A percentile compares a stretch with the other conserved stretches of the same genome.
phyloP scores from a whole-genome alignment of 2,329 filamentous ascomycete species.

The Fusarium verticillioides region DNA sequence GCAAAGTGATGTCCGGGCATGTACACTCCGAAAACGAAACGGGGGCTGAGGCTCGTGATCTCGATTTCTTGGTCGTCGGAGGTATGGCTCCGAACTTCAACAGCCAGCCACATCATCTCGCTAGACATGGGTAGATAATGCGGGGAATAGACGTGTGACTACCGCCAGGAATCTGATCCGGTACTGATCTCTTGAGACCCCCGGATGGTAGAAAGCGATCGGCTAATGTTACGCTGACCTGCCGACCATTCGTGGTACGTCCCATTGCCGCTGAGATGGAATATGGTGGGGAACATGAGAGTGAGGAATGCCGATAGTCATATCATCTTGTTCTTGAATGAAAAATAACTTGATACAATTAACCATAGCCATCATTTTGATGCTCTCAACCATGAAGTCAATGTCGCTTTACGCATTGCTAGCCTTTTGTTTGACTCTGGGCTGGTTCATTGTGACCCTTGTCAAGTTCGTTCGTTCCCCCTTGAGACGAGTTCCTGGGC shows the following conservation, averaged over 20 bases:
- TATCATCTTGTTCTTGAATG: background rate
- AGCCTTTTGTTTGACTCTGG: background rate
- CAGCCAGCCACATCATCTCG: background rate
- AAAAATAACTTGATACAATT: background rate
- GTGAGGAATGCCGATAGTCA: background rate
- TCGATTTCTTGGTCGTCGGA: background rate
- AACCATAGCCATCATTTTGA: no score
- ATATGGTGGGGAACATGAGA: accelerated
- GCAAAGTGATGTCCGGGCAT: accelerated
- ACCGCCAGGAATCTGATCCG: accelerated
- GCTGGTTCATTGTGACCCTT: background rate
- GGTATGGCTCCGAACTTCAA: background rate
- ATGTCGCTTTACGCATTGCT: background rate
- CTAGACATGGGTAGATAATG: accelerated
- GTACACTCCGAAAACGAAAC: background rate
- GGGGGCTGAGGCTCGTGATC: background rate
- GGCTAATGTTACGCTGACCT: background rate
- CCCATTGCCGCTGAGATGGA: background rate
- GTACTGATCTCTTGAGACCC: background rate
- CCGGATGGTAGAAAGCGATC: background rate
- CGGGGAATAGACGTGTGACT: accelerated
- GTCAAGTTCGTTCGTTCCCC: background rate
- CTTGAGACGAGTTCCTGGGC: background rate
- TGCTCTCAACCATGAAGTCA: background rate
- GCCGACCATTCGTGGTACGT: accelerated